phyloP scores from a whole-genome alignment of 192 early-diverging fungal species.

The Entophlyctis luteolus region DNA sequence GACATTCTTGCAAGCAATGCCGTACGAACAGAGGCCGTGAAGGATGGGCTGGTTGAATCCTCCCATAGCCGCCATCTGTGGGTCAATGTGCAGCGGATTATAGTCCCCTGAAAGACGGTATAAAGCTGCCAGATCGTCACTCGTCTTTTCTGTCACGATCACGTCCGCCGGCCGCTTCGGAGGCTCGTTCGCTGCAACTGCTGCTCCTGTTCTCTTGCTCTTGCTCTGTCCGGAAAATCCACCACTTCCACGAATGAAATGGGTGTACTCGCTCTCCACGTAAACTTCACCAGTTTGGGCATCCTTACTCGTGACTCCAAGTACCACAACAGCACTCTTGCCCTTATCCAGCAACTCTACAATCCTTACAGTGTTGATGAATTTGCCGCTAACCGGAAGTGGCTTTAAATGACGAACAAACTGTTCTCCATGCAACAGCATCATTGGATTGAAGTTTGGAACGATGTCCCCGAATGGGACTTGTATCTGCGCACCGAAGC shows the following conservation, averaged over 20 bases:
- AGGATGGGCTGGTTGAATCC: conserved; percentile 96
- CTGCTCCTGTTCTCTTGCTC: conserved; percentile 61
- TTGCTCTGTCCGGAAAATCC: conserved; percentile 75
- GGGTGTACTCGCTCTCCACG: conserved; percentile 82
- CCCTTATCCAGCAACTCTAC: conserved; percentile 98
- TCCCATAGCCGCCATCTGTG: conserved; percentile 85
- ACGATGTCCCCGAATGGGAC: conserved; percentile 69
- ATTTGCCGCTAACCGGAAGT: conserved; percentile 77
- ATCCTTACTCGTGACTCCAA: conserved; percentile 80
- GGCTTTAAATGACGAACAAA: conserved; percentile 83
- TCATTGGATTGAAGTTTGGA: conserved; percentile 85
- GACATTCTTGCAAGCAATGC: conserved; percentile 87
- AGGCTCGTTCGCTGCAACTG: conserved; percentile 72
- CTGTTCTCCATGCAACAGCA: conserved; percentile 99
- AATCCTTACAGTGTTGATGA: conserved; percentile 71
- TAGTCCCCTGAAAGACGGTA: conserved; percentile 94
- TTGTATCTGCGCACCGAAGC: conserved; percentile 63
- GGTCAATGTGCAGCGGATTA: conserved; percentile 98
- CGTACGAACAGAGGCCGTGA: conserved; percentile 93
- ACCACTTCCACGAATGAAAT: conserved; percentile 91
- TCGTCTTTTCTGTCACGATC: conserved; percentile 78
- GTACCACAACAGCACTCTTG: conserved; percentile 78
- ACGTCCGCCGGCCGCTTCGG: conserved; percentile 85
- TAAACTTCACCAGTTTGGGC: conserved; percentile 64
- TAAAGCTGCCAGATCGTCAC: conserved; percentile 86